These are phyloP conservation scores for Glonium stellatum DNA, from an alignment of 495 filamentous ascomycete species.

Conservation along the genomic window DNA sequence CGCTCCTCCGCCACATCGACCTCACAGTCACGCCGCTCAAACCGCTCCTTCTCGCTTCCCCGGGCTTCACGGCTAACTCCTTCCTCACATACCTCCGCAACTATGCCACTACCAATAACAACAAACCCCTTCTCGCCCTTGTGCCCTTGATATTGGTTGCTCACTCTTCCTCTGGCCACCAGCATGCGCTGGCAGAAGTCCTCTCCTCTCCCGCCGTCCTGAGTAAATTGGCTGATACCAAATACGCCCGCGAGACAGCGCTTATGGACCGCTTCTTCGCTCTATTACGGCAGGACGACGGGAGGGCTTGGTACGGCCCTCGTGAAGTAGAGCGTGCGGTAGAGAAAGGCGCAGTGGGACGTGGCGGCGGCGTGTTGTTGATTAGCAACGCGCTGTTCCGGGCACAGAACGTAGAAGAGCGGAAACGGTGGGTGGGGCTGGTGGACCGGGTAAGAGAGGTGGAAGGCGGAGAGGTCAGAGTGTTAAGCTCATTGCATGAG, in stretches of 20 bases:
- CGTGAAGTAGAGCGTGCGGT: constrained; percentile 80
- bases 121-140: constrained; percentile 41
- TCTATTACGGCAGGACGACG: constrained; percentile 76
- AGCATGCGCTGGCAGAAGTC: constrained; percentile 80
- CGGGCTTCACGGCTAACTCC: constrained; percentile 74
- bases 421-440: constrained; percentile 75
- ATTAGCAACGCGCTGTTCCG: constrained; percentile 83
- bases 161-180: constrained; percentile 75
- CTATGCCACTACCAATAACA: constrained; percentile 57
- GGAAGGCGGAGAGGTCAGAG: constrained; percentile 77
- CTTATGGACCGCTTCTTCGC: constrained; percentile 83
- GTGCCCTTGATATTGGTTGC: constrained; percentile 59
- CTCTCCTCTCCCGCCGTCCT: constrained; percentile 71
- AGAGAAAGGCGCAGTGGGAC: constrained; percentile 79
- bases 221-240: constrained; percentile 69
- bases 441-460: constrained; percentile 84
- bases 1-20: constrained; percentile 71
- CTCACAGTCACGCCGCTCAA: constrained; percentile 46
- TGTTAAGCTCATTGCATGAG: constrained; percentile 89
- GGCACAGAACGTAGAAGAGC: constrained; percentile 68
- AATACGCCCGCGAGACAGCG: constrained; percentile 74
- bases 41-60: constrained; percentile 81
- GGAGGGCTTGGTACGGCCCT: constrained; percentile 85
- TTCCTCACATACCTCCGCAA: constrained; percentile 76
- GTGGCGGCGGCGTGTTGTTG: constrained; percentile 74